Conservation (phyloP, 306 rosid genomes). For the Cucurbita ficifolia region DNA sequence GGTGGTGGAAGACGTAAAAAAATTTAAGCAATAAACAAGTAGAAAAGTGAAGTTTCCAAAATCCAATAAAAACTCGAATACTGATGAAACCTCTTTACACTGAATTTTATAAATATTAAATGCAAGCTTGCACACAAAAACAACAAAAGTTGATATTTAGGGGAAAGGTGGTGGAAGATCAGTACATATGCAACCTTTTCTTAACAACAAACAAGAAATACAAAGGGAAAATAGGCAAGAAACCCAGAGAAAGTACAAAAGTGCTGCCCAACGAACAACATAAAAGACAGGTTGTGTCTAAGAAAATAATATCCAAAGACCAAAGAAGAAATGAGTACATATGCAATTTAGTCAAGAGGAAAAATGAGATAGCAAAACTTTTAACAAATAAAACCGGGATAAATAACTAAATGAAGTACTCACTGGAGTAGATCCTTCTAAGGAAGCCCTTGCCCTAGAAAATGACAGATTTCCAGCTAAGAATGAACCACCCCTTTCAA, state of each 20-base stretch:
- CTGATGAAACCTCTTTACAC: background rate
- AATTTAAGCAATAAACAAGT: background rate
- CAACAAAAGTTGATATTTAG: background rate
- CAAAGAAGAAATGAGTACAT: background rate
- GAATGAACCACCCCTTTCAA: constrained; percentile 76
- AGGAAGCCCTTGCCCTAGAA: constrained; percentile 89
- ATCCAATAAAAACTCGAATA: background rate
- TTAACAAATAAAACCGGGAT: background rate
- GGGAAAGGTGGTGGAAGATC: background rate
- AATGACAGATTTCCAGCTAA: constrained; percentile 92
- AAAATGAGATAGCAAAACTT: background rate
- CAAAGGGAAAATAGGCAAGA: background rate
- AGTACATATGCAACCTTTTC: background rate
- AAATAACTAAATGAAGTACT: constrained; percentile 12
- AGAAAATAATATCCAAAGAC: background rate
- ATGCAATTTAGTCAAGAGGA: background rate
- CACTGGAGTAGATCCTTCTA: constrained; percentile 88
- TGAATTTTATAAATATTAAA: background rate
- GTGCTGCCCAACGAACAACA: background rate
- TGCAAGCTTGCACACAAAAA: background rate
- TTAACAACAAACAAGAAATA: background rate
- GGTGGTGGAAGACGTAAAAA: too few species aligned
- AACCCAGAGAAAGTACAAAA: background rate
- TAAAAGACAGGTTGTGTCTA: background rate
- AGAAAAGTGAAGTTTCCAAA: background rate